A percentile compares a stretch with the other conserved stretches of the same genome.
phyloP scores from a whole-genome alignment of 2,329 filamentous ascomycete genomes.

The Hysterium pulicare region DNA sequence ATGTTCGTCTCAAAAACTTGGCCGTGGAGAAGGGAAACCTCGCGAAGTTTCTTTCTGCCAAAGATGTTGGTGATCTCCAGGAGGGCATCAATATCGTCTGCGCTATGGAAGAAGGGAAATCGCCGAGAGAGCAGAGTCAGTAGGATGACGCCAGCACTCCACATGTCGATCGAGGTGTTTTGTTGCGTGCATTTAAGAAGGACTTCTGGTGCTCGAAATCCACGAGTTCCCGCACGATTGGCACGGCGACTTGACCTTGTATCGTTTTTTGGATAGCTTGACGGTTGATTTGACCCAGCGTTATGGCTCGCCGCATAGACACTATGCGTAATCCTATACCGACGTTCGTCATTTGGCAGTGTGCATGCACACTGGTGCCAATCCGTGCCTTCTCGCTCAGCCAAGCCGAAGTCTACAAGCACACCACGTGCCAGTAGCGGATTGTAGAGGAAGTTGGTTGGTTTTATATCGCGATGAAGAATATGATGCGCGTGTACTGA shows the following conservation, averaged over 20 bases:
- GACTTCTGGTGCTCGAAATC: slow-evolving; percentile 94
- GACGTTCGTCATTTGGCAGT: slow-evolving; percentile 60
- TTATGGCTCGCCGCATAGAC: slow-evolving; percentile 56
- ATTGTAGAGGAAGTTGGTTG: slow-evolving; percentile 95
- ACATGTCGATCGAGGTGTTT: slow-evolving; percentile 88
- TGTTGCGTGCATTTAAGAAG: slow-evolving; percentile 96
- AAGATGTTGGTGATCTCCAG: slow-evolving; percentile 98
- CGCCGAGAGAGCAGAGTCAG: slow-evolving; percentile 88
- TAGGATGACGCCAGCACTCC: slow-evolving; percentile 95
- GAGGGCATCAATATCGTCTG: slow-evolving; percentile 96
- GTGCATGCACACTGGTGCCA: slow-evolving; percentile 80
- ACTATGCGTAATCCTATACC: slow-evolving; percentile 53
- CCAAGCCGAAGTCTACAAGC: slow-evolving; percentile 97
- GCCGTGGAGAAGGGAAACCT: slow-evolving; percentile 78
- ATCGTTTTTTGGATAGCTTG: slow-evolving; percentile 85
- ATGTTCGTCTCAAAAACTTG: slow-evolving; percentile 91
- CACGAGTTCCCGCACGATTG: slow-evolving; percentile 90
- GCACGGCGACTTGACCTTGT: slow-evolving; percentile 82
- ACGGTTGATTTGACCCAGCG: slow-evolving; percentile 33
- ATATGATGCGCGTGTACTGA: slow-evolving; percentile 82
- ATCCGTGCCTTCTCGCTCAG: slow-evolving; percentile 70
- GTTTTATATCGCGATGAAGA: slow-evolving; percentile 93
- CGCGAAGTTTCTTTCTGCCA: slow-evolving; percentile 78
- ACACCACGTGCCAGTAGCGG: slow-evolving; percentile 77
- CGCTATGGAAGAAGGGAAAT: slow-evolving; percentile 97